Evolutionary conservation across 2,329 filamentous ascomycete genomes (phyloP), one percentile per base, ranked within the genome.

Genomic region (Aspergillus brasiliensis): DNA sequence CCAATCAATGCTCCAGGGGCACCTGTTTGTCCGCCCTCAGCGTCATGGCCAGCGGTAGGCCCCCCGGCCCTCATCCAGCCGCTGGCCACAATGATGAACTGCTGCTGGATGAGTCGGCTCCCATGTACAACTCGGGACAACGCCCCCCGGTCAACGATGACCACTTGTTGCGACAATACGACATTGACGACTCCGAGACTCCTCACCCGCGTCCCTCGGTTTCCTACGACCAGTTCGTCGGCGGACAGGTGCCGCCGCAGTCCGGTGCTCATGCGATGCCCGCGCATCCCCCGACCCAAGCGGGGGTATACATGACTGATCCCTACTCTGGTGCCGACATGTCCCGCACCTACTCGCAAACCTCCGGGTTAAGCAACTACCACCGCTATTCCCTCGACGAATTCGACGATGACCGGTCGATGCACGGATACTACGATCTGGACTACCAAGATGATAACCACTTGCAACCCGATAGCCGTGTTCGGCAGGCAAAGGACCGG

Each of bases 191-290:
- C 65, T 81, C 83, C 64, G 86, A 91, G 65, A 81, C 84, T 67
- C 80, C 84, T 49, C 84, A 85, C 62, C 79, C 87, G 59, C 90
- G 94, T 67, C 91, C 92, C 55, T 97, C 93, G 25, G 88, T 94
- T 55, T 96, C 92, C 60, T 97, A 97, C 78, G 94, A 97, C 82
- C 90, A 95, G 70, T 98, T 97, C 75, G 89, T 98, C 63, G 94
- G 94, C 65, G 87, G 66, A 64, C 82, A 81, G 62, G 79, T 82
- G 61, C 77, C 83, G 62, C 77, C 82, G 56, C 81, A 83, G 52
- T 74, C 81, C 21, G 75, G 81, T 49, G 76, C 65, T 48, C 80
- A 71, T 76, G 82, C 67, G 76, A 79, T 56, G 76, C 79, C 68
- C 38, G 62, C 66, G 62, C 64, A 67, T 60, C 62, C 66, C 25